Conservation (phyloP, 192 early-diverging fungal species). For the Phycomyces nitens region DNA sequence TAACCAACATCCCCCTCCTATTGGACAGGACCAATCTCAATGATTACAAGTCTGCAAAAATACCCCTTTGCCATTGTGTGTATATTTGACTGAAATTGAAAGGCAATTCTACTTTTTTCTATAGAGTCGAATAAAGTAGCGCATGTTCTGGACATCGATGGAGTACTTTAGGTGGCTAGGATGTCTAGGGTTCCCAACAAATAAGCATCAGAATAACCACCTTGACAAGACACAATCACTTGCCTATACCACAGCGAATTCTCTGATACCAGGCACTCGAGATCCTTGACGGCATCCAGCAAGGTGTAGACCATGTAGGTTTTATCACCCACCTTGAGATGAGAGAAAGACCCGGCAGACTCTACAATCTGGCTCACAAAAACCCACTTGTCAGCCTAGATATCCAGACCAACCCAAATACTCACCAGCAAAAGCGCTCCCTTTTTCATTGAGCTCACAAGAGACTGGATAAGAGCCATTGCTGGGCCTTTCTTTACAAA, state of each 20-base stretch:
- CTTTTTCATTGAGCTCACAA: constrained; percentile 60
- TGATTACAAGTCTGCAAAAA: too few relatives aligned
- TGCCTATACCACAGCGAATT: constrained; percentile 79
- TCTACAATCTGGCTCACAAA: constrained; percentile 61
- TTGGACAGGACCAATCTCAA: too few relatives aligned
- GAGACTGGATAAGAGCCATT: constrained; percentile 68
- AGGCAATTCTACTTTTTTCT: constrained; percentile 49
- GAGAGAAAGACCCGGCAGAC: constrained; percentile 91
- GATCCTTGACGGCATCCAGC: constrained; percentile 71
- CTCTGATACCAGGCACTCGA: constrained; percentile 62
- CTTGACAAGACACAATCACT: too few relatives aligned
- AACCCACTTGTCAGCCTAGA: neutral
- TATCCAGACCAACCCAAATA: neutral
- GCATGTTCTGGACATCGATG: constrained; percentile 83
- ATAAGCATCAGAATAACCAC: neutral
- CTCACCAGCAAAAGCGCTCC: constrained; percentile 71
- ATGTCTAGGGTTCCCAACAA: constrained; percentile 12
- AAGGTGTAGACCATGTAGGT: constrained; percentile 91
- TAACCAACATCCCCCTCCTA: too few relatives aligned
- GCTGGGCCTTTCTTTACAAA: constrained; percentile 74
- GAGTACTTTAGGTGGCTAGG: constrained; percentile 71
- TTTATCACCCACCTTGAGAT: constrained; percentile 65
- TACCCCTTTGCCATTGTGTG: too few relatives aligned
- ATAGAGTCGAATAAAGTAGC: constrained; percentile 86
- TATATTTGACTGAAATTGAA: neutral